Percentiles rank a stretch among this genome's conserved stretches.
Conservation (phyloP, 2,329 filamentous ascomycete species). For the Epichloe typhina region DNA sequence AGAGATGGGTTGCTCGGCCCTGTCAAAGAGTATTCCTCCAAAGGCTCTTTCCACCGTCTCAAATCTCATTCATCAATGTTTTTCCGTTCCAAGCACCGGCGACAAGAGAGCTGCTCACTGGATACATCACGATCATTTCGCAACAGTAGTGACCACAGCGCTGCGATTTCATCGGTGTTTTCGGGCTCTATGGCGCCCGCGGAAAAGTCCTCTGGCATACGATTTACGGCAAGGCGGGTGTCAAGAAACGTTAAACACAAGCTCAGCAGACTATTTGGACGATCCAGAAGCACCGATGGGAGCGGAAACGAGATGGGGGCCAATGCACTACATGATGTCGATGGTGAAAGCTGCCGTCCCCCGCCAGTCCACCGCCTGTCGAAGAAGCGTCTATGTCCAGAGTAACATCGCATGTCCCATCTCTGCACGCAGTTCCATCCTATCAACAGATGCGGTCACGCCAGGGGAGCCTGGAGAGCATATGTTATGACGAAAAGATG, state of each 20-base stretch:
- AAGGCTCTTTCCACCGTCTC: conserved; percentile 21
- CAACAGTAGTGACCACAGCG: conserved; percentile 29
- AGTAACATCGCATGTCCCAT: conserved; percentile 36
- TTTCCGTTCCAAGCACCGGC: conserved; percentile 26
- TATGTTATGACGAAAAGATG: conserved; percentile 25
- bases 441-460: conserved; percentile 36
- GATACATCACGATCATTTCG: conserved; percentile 37
- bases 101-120: conserved; percentile 18
- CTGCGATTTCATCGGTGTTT: conserved; percentile 19
- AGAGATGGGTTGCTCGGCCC: conserved; percentile 19
- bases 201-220: conserved; percentile 23
- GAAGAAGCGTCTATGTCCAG: conserved; percentile 33
- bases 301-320: conserved; percentile 3
- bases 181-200: conserved; percentile 13
- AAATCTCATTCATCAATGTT: conserved; percentile 31
- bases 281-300: conserved; percentile 12
- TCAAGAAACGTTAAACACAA: conserved; percentile 49
- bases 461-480: conserved; percentile 41
- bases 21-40: conserved; percentile 22
- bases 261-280: conserved; percentile 32
- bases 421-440: conserved; percentile 33
- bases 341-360: conserved; percentile 19
- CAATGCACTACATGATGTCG: conserved; percentile 9
- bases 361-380: conserved; percentile 20
- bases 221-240: conserved; percentile 44